Evolutionary conservation across 306 rosid species (phyloP).

Genomic region (Macrotyloma uniflorum): DNA sequence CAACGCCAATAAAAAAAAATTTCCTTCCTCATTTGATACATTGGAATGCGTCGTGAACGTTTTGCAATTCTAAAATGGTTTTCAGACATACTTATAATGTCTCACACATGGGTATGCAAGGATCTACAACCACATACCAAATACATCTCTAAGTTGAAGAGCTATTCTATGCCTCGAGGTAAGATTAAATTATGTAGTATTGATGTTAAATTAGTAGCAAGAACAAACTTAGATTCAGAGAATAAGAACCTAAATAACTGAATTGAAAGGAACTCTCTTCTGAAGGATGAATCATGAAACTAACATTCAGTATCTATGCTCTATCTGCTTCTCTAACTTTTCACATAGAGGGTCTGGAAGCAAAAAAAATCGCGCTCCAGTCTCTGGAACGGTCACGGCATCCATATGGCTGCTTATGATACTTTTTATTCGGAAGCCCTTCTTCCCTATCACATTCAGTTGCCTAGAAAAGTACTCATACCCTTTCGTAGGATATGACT

Average conservation of each 20-base stretch:
- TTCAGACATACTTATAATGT: not conserved
- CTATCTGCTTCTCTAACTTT: constrained; percentile 43
- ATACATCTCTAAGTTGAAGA: not conserved
- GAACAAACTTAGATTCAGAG: not conserved
- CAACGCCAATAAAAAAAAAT: not conserved
- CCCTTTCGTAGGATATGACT: constrained; percentile 50
- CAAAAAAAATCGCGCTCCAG: constrained; percentile 53
- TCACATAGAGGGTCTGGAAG: constrained; percentile 61
- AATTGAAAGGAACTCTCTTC: not conserved
- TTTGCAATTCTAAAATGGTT: not conserved
- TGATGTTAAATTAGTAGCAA: not conserved
- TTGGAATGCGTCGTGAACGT: too few species aligned
- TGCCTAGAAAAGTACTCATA: constrained; percentile 52
- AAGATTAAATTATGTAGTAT: not conserved
- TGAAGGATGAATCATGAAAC: constrained; percentile 21
- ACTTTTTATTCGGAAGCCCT: constrained; percentile 56
- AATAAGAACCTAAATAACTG: not conserved
- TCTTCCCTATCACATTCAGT: constrained; percentile 49
- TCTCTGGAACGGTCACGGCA: constrained; percentile 46
- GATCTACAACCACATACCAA: not conserved
- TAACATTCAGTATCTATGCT: constrained; percentile 21
- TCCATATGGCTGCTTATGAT: constrained; percentile 67
- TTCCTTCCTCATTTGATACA: too few species aligned
- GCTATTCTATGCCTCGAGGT: not conserved
- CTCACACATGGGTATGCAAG: not conserved